A percentile compares a stretch with the other conserved stretches of the same genome.
These are phyloP conservation scores for Hypoxylon sp. DNA, from an alignment of 2,329 filamentous ascomycete species.

Conservation along the genomic window DNA sequence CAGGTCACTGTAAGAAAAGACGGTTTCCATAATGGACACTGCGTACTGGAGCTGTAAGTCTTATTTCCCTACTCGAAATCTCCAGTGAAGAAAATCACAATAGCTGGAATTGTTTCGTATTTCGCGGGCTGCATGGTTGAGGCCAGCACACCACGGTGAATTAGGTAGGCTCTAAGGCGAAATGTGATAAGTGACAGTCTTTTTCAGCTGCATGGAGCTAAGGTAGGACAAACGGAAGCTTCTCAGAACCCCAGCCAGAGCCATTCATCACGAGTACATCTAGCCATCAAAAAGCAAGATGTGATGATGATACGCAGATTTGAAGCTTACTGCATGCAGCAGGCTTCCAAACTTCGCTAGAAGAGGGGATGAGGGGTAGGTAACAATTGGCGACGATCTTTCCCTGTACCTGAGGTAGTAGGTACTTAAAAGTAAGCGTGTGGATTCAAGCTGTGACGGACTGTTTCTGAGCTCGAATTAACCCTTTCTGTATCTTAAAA, in stretches of 20 bases:
- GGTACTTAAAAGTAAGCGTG: background rate
- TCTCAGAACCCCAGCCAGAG: background rate
- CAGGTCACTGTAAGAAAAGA: background rate
- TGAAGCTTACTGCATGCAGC: conserved; percentile 27
- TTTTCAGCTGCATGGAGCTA: conserved; percentile 17
- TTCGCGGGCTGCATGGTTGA: conserved; percentile 20
- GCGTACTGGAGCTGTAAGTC: background rate
- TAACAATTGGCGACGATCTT: background rate
- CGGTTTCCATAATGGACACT: background rate
- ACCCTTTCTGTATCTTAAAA: too few relatives aligned
- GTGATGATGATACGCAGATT: conserved; percentile 14
- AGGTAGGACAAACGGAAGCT: conserved; percentile 9
- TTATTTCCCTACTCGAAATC: background rate
- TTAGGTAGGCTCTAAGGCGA: conserved; percentile 4
- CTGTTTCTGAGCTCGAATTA: too few relatives aligned
- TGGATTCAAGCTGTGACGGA: too few relatives aligned
- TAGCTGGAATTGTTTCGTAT: background rate
- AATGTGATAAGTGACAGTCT: conserved; percentile 21
- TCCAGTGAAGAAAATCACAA: background rate
- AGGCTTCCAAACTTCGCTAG: background rate
- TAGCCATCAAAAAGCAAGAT: conserved; percentile 11
- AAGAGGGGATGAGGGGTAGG: background rate
- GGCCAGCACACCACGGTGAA: conserved; percentile 8
- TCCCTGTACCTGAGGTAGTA: background rate
- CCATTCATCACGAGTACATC: conserved; percentile 11